Evolutionary conservation across 768 basidiomycete genomes (phyloP).

Genomic region (Sarcomyxa edulis): DNA sequence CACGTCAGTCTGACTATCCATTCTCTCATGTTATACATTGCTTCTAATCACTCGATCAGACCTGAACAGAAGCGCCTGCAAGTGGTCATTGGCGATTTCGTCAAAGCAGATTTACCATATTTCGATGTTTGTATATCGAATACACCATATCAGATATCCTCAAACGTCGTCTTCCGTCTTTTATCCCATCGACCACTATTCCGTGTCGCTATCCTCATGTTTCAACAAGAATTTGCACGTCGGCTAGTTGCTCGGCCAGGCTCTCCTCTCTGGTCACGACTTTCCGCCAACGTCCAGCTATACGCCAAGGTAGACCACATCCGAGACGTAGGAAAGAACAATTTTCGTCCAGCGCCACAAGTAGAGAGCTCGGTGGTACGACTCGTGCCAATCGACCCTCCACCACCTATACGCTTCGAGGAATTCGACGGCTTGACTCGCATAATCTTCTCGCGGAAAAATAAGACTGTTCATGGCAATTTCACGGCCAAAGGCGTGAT

Average conservation of each 20-base stretch:
- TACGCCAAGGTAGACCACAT: conserved; percentile 95
- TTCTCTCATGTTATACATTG: conserved; percentile 1
- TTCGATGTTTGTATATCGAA: conserved; percentile 99
- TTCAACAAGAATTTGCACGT: conserved; percentile 97
- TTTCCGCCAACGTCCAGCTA: conserved; percentile 95
- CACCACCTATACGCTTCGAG: conserved; percentile 92
- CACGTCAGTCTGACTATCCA: conserved; percentile 59
- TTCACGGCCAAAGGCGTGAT: conserved; percentile 94
- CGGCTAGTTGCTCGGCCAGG: conserved; percentile 85
- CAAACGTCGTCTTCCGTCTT: conserved; percentile 93
- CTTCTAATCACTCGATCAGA: conserved; percentile 32
- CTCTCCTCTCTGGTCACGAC: conserved; percentile 84
- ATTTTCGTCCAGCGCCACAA: conserved; percentile 92
- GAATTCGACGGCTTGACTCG: conserved; percentile 96
- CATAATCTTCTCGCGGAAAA: conserved; percentile 84
- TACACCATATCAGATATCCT: conserved; percentile 98
- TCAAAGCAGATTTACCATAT: conserved; percentile 96
- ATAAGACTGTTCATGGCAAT: conserved; percentile 85
- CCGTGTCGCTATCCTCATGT: conserved; percentile 97
- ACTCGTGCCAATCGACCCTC: conserved; percentile 88
- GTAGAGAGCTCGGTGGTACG: conserved; percentile 94
- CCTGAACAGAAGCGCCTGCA: conserved; percentile 95
- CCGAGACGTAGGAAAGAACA: conserved; percentile 95
- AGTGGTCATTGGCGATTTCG: conserved; percentile 95
- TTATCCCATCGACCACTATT: conserved; percentile 94